Evolutionary conservation across 2,329 filamentous ascomycete genomes (phyloP).

Genomic region (Aphanocladium album): DNA sequence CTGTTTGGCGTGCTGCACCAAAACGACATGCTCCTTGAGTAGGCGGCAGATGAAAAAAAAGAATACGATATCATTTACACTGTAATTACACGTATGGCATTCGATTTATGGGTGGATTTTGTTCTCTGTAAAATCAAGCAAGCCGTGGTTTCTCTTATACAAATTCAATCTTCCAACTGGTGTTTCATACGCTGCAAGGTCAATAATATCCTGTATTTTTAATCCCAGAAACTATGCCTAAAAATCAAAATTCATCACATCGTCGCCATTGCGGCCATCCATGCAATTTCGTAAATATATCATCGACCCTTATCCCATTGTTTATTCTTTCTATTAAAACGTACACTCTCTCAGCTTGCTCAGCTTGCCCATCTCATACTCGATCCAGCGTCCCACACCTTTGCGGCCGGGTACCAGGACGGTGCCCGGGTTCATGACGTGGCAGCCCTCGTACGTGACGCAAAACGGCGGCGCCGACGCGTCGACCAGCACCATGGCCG

Average conservation of each 20-base stretch:
- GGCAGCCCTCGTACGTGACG: conserved; percentile 89
- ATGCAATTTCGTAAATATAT: neutral
- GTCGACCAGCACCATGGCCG: conserved; percentile 77
- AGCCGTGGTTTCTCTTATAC: neutral
- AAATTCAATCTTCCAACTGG: neutral
- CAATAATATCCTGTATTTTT: neutral
- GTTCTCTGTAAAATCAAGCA: neutral
- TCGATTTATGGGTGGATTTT: neutral
- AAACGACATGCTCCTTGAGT: conserved; percentile 54
- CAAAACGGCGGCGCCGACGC: conserved; percentile 76
- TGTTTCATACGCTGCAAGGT: neutral
- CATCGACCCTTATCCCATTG: too few relatives aligned
- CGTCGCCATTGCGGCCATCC: neutral
- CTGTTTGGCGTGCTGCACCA: conserved; percentile 60
- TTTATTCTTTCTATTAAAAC: conserved; percentile 37
- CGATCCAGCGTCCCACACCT: conserved; percentile 74
- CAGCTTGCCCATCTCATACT: conserved; percentile 68
- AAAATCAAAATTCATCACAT: neutral
- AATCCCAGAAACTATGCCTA: neutral
- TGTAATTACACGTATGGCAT: neutral
- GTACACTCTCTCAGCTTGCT: conserved; percentile 60
- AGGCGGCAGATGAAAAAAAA: too few relatives aligned
- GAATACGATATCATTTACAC: too few relatives aligned
- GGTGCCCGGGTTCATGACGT: conserved; percentile 87
- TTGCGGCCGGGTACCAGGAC: conserved; percentile 65